A percentile compares a stretch with the other conserved stretches of the same genome.
Evolutionary conservation across 306 rosid genomes (phyloP).

Genomic region (Fragaria iinumae): DNA sequence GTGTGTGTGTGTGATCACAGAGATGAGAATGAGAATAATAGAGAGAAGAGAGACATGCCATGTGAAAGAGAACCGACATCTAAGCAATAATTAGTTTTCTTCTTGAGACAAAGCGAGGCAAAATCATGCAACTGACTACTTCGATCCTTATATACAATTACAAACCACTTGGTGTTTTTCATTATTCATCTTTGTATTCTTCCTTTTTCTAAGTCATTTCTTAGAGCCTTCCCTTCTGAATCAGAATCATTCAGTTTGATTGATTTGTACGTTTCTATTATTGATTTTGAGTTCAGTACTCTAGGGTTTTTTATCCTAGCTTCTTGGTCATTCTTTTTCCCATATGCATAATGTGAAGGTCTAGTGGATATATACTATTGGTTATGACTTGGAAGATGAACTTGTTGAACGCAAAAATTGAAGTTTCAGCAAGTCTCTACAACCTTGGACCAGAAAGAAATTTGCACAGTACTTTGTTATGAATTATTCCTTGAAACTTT

Average conservation of each 20-base stretch:
- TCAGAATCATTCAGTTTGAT: constrained; percentile 22
- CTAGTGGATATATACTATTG: constrained; percentile 10
- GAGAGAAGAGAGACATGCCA: constrained; percentile 54
- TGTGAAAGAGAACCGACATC: constrained; percentile 46
- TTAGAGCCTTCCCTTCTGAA: constrained; percentile 43
- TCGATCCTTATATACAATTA: not conserved
- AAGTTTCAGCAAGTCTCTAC: not conserved
- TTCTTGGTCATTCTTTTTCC: not conserved
- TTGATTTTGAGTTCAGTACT: not conserved
- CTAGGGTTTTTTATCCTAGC: not conserved
- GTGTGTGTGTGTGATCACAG: not conserved
- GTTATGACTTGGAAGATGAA: not conserved
- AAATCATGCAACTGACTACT: constrained; percentile 23
- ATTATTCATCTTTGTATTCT: constrained; percentile 10
- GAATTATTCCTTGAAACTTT: not conserved
- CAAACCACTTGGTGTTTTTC: not conserved
- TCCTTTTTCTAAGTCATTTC: constrained; percentile 35
- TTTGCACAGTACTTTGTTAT: not conserved
- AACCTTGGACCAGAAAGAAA: not conserved
- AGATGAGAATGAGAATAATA: constrained; percentile 4
- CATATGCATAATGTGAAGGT: not conserved
- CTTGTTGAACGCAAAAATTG: not conserved
- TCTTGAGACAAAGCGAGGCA: constrained; percentile 29
- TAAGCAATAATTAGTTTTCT: constrained; percentile 33
- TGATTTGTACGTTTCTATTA: not conserved